phyloP scores from a whole-genome alignment of 139 green algal species.

The Micromonas pusilla region DNA sequence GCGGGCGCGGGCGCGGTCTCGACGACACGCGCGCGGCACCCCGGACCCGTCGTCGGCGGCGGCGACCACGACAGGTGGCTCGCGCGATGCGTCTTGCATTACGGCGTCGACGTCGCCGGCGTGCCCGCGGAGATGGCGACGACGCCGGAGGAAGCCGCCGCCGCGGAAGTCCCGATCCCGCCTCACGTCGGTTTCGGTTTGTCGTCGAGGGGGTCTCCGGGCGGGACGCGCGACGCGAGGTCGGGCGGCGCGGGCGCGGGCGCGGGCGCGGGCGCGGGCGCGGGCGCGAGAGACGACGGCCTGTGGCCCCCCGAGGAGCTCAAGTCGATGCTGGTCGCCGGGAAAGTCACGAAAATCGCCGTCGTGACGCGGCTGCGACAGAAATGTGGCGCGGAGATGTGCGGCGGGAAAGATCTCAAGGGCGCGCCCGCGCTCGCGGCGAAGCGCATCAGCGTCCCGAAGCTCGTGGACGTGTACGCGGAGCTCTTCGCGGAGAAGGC shows the following conservation, averaged over 20 bases:
- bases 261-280: too few relatives aligned
- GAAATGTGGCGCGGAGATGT: neutral
- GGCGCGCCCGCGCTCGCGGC: too few relatives aligned
- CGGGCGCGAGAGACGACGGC: too few relatives aligned
- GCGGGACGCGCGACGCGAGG: too few relatives aligned
- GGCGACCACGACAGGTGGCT: neutral
- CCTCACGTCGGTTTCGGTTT: too few relatives aligned
- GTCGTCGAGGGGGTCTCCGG: too few relatives aligned
- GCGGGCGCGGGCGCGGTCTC: too few relatives aligned
- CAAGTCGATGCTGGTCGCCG: too few relatives aligned
- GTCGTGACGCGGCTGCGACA: neutral
- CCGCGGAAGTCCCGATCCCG: neutral
- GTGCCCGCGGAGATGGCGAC: neutral
- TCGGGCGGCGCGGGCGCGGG: too few relatives aligned
- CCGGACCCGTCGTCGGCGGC: neutral
- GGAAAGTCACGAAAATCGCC: too few relatives aligned
- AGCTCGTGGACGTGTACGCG: neutral
- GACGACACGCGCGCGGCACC: too few relatives aligned
- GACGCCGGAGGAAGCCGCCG: neutral
- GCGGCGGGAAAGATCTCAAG: neutral
- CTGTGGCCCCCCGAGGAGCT: too few relatives aligned
- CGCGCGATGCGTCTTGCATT: neutral
- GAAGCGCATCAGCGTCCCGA: neutral
- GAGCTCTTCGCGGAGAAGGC: neutral
- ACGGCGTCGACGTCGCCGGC: neutral